These are phyloP conservation scores for Candida quercuum DNA, from an alignment of 805 yeast genomes.

Conservation along the genomic window DNA sequence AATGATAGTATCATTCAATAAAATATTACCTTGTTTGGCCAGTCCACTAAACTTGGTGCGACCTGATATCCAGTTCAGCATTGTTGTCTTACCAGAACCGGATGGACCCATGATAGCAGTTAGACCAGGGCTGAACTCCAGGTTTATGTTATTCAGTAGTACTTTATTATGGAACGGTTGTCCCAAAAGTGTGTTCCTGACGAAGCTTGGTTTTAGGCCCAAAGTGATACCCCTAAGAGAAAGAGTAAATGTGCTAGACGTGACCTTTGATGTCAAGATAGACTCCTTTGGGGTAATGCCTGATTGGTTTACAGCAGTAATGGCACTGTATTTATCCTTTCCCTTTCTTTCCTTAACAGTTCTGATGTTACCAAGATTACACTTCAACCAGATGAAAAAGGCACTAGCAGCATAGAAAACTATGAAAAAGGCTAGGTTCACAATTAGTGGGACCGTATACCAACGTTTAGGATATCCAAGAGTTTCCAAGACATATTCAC, in stretches of 20 bases:
- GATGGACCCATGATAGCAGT: slow-evolving; percentile 81
- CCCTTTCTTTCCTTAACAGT: slow-evolving; percentile 15
- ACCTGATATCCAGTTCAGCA: slow-evolving; percentile 58
- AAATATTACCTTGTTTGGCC: slow-evolving; percentile 34
- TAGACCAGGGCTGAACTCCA: slow-evolving; percentile 68
- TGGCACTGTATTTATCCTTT: background rate
- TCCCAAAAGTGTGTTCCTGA: slow-evolving; percentile 3
- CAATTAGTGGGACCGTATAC: slow-evolving; percentile 60
- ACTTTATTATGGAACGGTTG: slow-evolving; percentile 8
- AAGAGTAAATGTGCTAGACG: too few relatives aligned
- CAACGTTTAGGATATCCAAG: slow-evolving; percentile 63
- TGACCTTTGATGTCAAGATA: too few relatives aligned
- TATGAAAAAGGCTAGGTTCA: slow-evolving; percentile 51
- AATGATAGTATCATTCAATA: slow-evolving; percentile 36
- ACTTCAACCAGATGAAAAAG: slow-evolving; percentile 38
- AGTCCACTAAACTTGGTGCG: slow-evolving; percentile 32
- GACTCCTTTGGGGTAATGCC: too few relatives aligned
- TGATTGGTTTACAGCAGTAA: too few relatives aligned
- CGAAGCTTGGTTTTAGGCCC: slow-evolving; percentile 8
- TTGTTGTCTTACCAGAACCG: slow-evolving; percentile 72
- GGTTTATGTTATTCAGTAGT: slow-evolving; percentile 35
- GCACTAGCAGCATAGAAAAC: slow-evolving; percentile 49
- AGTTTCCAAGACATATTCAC: slow-evolving; percentile 44
- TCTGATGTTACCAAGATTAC: slow-evolving; percentile 23
- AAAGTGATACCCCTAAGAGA: slow-evolving; percentile 10